Conservation (phyloP, 2,329 filamentous ascomycete genomes). For the Stemphylium vesicarium region DNA sequence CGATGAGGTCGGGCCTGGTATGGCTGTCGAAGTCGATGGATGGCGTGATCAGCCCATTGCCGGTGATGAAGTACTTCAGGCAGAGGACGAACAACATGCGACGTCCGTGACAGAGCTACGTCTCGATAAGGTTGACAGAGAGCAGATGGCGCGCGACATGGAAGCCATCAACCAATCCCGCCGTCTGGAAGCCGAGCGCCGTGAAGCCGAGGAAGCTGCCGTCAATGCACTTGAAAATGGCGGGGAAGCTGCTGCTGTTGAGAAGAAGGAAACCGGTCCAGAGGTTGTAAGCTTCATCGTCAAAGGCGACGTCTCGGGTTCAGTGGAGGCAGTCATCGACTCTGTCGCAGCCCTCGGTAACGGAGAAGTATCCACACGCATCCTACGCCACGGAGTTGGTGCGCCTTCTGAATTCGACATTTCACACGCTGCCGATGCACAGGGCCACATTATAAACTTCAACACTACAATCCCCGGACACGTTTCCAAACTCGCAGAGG, state of each 20-base stretch:
- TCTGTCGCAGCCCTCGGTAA: constrained; percentile 80
- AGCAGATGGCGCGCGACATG: constrained; percentile 70
- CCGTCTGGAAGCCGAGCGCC: constrained; percentile 63
- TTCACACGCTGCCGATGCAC: constrained; percentile 80
- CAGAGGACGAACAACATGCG: constrained; percentile 76
- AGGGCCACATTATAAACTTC: constrained; percentile 83
- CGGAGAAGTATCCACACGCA: constrained; percentile 77
- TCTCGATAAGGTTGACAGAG: constrained; percentile 71
- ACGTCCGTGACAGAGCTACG: constrained; percentile 80
- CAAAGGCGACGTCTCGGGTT: constrained; percentile 92
- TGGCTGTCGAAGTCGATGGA: constrained; percentile 90
- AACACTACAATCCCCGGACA: constrained; percentile 73
- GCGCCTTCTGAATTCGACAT: constrained; percentile 84
- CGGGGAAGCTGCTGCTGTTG: constrained; percentile 43
- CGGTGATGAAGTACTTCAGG: constrained; percentile 86
- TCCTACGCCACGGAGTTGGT: constrained; percentile 81
- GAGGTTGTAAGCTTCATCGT: constrained; percentile 79
- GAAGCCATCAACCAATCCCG: constrained; percentile 77
- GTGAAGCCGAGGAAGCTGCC: constrained; percentile 62
- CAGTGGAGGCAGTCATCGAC: constrained; percentile 85
- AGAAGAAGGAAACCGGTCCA: constrained; percentile 54
- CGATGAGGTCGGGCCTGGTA: constrained; percentile 79
- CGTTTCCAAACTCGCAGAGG: constrained; percentile 73
- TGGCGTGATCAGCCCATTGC: constrained; percentile 88
- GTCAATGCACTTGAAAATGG: constrained; percentile 35